These are phyloP conservation scores for Tylopilus balloui DNA, from an alignment of 768 basidiomycete species.

Conservation along the genomic window DNA sequence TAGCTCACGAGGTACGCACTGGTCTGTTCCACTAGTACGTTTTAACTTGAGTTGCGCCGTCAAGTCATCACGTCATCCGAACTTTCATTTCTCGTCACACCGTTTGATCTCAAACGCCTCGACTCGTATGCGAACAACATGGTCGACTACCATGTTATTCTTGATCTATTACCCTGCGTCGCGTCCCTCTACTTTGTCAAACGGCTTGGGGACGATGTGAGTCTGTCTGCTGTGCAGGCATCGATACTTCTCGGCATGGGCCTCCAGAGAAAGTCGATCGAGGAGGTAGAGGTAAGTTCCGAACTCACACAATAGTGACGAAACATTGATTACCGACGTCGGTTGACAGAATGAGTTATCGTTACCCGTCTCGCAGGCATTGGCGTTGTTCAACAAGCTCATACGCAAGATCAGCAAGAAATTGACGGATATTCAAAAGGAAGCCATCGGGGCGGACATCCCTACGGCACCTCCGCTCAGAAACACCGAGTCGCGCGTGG, in stretches of 20 bases:
- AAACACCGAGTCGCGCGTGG: conserved; percentile 14
- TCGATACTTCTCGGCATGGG: conserved; percentile 88
- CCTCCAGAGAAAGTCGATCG: conserved; percentile 82
- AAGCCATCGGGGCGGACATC: conserved; percentile 63
- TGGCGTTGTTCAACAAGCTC: conserved; percentile 90
- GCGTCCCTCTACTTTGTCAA: conserved; percentile 83
- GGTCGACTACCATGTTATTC: conserved; percentile 93
- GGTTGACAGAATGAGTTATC: conserved; percentile 63
- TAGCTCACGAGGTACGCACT: conserved; percentile 21
- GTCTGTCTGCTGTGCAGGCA: conserved; percentile 83
- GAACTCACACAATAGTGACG: background rate
- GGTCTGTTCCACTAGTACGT: conserved; percentile 23
- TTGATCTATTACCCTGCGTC: conserved; percentile 83
- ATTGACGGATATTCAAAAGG: conserved; percentile 75
- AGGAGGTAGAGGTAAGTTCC: conserved; percentile 73
- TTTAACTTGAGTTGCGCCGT: background rate
- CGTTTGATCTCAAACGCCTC: conserved; percentile 94
- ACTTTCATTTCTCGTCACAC: conserved; percentile 63
- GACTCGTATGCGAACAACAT: conserved; percentile 94
- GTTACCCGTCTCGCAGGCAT: conserved; percentile 78
- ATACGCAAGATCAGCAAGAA: conserved; percentile 78
- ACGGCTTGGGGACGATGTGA: conserved; percentile 59
- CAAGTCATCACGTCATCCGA: conserved; percentile 35
- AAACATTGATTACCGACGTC: background rate
- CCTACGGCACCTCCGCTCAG: conserved; percentile 38